Base-by-base conservation (phyloP, 2,329 filamentous ascomycete species). In the Fusarium cicatricum region DNA sequence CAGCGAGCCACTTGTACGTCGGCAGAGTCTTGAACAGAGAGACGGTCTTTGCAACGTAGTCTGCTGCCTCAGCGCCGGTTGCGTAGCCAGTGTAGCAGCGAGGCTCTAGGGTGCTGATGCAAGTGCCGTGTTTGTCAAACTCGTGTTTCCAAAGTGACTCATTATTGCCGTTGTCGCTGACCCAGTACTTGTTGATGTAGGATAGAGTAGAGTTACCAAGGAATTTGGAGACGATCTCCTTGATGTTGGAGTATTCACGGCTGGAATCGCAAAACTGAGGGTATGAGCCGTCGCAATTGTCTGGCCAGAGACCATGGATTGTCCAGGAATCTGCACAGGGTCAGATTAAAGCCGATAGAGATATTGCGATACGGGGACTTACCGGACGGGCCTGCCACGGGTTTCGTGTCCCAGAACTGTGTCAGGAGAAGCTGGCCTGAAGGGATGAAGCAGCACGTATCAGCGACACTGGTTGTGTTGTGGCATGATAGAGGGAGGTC, bases 341-440 rank as follows among this genome's bases (percentile, higher is more conserved):
- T 68, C 15, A 66, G 43, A 10, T 15, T 10, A 6, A 9, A 9
- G 4, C 19, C 4, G 3, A n/a, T n/a, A n/a, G n/a, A n/a, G 8
- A 14, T 4, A 16, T 4, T 2, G 2, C 0, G 5, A 2, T 1
- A 2, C 4, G 5, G 7, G 0, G 12, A 51, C 53, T 39, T 23
- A 69, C 70, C 63, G 11, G 62, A 49, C 2, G 90, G 89, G 0
- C 90, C 89, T 3, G 84, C 82, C 1, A 81, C 77, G 2, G 89
- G 88, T 53, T 82, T 71, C 0, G 85, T 83, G 68, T 92, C 89
- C 90, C 90, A 92, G 75, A 92, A 92, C 66, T 92, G 90, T 2
- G 90, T 92, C 72, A 86, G 84, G 5, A 92, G 80, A 38, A 92
- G 75, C 58, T 90, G 84, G 8, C 90, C 90, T 4, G 88, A 86